Evolutionary conservation across 305 asterid species (phyloP), one percentile per base, ranked within the genome.

Genomic region (Lippia alba): DNA sequence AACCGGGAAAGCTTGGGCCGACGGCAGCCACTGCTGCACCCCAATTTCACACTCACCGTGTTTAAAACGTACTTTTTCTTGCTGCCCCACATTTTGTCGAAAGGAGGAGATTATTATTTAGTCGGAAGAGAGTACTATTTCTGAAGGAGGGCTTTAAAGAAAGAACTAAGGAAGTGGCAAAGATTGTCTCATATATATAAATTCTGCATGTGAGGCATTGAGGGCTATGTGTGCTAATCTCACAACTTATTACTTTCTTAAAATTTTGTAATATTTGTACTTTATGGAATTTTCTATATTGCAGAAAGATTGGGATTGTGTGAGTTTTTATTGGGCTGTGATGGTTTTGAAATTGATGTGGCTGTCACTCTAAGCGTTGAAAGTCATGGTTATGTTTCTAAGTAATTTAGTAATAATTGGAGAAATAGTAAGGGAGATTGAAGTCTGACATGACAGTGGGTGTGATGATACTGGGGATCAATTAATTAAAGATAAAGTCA

Each of bases 1-100:
- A 86, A 49, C 75, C 78, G 59, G 60, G 92, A 76, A 65, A 84
- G 79, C 4, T 56, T 79, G 8, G 91, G 90, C 51, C 80, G 64
- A 17, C 78, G 46, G 74, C 90, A 86, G 39, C 82, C 64, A 82
- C 85, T 74, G 75, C 80, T 24, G 87, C 97, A 91, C 20, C 91
- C 90, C 3, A 87, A 61, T 45, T 83, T 80, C 19, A 87, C 89
- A 1, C 84, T 57, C 9, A 71, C 80, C 6, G 82, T 74, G 83
- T 66, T 84, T 3, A 86, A 81, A 40, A 73, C 81, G 69, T 83
- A 64, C 69, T 73, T 82, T 67, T 74, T 89, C 78, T 82, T 84
- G 79, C 41, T 33, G 61, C 60, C 69, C 46, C 94, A 72, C 97
- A 87, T 86, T 78, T 77, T 71, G 12, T 6, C 4, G 10, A 7